Conservation (phyloP, 495 filamentous ascomycete genomes). For the Hyaloscypha hepaticicola region DNA sequence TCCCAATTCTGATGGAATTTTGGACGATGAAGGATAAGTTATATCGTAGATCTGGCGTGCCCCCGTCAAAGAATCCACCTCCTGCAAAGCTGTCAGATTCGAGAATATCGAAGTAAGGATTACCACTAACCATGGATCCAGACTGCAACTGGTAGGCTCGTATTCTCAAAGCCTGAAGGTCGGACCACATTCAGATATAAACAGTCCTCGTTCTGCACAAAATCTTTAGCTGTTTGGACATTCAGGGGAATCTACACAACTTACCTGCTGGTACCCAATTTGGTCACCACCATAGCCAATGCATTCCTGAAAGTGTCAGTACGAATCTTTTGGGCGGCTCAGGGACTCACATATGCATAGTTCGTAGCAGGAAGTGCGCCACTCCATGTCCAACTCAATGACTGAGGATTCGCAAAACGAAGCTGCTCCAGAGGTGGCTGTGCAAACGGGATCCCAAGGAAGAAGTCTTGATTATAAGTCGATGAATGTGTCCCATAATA, state of each 20-base stretch:
- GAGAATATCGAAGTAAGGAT: not conserved
- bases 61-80: conserved; percentile 53
- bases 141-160: conserved; percentile 44
- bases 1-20: conserved; percentile 39
- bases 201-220: conserved; percentile 47
- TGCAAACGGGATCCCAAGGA: conserved; percentile 48
- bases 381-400: conserved; percentile 35
- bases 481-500: conserved; percentile 38
- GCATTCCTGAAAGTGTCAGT: conserved; percentile 29
- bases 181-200: conserved; percentile 49
- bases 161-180: conserved; percentile 38
- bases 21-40: conserved; percentile 48
- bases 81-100: not conserved
- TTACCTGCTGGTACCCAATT: conserved; percentile 9
- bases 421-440: conserved; percentile 25
- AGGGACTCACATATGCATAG: conserved; percentile 29
- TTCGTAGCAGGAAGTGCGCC: conserved; percentile 33
- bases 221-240: not conserved
- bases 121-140: conserved; percentile 52
- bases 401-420: conserved; percentile 39
- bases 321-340: not conserved
- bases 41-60: conserved; percentile 45
- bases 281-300: conserved; percentile 40
- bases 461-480: conserved; percentile 43
- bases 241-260: not conserved